Evolutionary conservation across 352 stramenopile genomes (phyloP), one percentile per base, ranked within the genome.

Genomic region (Saprolegnia diclina): DNA sequence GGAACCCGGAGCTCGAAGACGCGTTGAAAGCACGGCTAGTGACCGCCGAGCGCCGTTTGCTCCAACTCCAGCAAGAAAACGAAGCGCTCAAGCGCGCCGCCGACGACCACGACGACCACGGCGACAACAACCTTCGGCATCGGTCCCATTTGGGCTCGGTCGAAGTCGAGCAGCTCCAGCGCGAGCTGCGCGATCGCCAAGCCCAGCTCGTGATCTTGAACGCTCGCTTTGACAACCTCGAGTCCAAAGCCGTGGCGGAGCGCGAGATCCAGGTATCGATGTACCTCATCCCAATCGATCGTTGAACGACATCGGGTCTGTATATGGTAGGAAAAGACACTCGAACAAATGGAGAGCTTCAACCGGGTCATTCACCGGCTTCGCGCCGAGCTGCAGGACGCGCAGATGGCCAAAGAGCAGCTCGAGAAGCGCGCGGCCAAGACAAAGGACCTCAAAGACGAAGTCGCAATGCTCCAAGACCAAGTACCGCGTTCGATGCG

Each of bases 281-380:
- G n/a, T n/a, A 0, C 26, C 5, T 16, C 44, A 50, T 18, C 59
- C 13, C 3, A 48, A 4, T 48, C 18, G 6, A n/a, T n/a, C n/a
- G n/a, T n/a, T n/a, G n/a, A n/a, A n/a, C n/a, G n/a, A n/a, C n/a
- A n/a, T n/a, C n/a, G n/a, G n/a, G n/a, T n/a, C n/a, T n/a, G n/a
- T n/a, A n/a, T n/a, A n/a, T n/a, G n/a, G n/a, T n/a, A 66, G 53
- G 86, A 97, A 72, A 89, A 91, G 56, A 95, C 85, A 5, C 73
- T 96, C 18, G 75, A 79, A 13, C 83, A 94, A 74, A 86, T 96
- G 71, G 90, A 98, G 67, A 82, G 96, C 53, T 90, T 92, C 76
- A 97, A 97, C 71, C 79, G 88, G 16, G 87, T 95, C 67, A 83
- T 98, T 2, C 83, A 94, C 67, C 94, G 97, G 48, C 75, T 97